Percentiles rank a stretch among this genome's conserved stretches.
These are phyloP conservation scores for Lactarius sp. DNA, from an alignment of 768 basidiomycete genomes.

Conservation along the genomic window DNA sequence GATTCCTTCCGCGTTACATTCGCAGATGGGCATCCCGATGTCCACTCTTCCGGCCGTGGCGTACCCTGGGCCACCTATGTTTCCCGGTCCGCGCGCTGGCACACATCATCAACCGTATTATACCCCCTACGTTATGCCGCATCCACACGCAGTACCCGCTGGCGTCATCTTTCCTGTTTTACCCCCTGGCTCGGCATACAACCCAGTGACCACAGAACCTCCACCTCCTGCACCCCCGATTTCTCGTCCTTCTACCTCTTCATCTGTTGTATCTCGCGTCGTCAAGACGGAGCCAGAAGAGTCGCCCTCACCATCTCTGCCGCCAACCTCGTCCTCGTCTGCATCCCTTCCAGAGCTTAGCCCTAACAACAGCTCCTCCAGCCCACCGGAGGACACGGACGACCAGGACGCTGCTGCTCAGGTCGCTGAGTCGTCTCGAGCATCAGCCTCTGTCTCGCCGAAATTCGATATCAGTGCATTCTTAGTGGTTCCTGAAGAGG, in stretches of 20 bases:
- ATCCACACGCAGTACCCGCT: constrained; percentile 46
- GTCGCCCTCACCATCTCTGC: constrained; percentile 21
- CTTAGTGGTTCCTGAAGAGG: constrained; percentile 24
- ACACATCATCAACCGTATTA: constrained; percentile 74
- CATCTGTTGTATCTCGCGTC: constrained; percentile 7
- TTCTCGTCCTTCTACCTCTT: constrained; percentile 20
- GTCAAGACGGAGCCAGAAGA: constrained; percentile 21
- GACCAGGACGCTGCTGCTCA: constrained; percentile 5
- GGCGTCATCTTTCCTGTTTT: constrained; percentile 74
- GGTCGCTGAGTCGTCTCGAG: constrained; percentile 3
- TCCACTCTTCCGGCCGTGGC: constrained; percentile 27
- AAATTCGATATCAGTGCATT: constrained; percentile 23
- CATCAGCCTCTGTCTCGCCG: constrained; percentile 11
- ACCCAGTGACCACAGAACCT: constrained; percentile 27
- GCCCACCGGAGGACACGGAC: constrained; percentile 23
- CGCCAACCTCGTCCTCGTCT: constrained; percentile 23
- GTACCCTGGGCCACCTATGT: constrained; percentile 30
- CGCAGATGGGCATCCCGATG: constrained; percentile 21
- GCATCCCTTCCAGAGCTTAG: constrained; percentile 25
- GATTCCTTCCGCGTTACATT: constrained; percentile 5
- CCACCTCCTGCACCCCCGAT: constrained; percentile 12
- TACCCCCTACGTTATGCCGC: constrained; percentile 28
- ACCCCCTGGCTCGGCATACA: constrained; percentile 47
- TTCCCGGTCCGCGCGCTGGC: constrained; percentile 34
- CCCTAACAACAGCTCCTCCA: constrained; percentile 28